Evolutionary conservation across 148 eudicot species (phyloP), one percentile per base, ranked within the genome.

Genomic region (Camellia sinensis): DNA sequence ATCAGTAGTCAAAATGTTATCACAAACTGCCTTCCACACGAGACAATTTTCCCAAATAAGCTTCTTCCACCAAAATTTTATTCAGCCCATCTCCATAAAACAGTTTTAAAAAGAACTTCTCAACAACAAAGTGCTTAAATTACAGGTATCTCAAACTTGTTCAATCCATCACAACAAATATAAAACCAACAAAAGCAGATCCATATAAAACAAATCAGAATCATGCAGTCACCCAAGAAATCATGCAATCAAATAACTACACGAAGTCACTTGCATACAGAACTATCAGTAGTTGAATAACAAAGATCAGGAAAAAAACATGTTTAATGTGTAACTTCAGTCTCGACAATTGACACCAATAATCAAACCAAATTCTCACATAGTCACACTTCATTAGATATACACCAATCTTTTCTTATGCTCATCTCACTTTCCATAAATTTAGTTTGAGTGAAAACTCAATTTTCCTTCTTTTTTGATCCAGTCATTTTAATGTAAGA

Each of bases 171-270:
- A 29, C 37, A 29, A 29, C 37, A 29, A 29, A 29, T 29, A 29
- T 29, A 29, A 29, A 29, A 29, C 37, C 37, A 29, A 29, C 37
- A 29, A 29, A 29, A 29, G 37, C 37, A 29, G 37, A 29, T 29
- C 37, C 37, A 29, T 29, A 29, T 29, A 29, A 29, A 29, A 29
- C 37, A 29, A 29, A 29, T 68, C 52, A 1, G 13, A 17, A 69
- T 69, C 6, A 18, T 44, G 52, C 73, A 69, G 73, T 15, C 74
- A 71, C 74, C 46, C n/a, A 29, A 46, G 29, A 71, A 71, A 71
- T n/a, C 0, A 50, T 29, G 40, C 40, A 71, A 4, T 8, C 22
- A 68, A 48, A 59, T 18, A 50, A 19, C 74, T 46, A 21, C 73
- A 71, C 22, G 22, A 48, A 53, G 11, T 48, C 15, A 48, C 57